Conservation (phyloP, 495 filamentous ascomycete genomes). For the Daldinia concentrica region DNA sequence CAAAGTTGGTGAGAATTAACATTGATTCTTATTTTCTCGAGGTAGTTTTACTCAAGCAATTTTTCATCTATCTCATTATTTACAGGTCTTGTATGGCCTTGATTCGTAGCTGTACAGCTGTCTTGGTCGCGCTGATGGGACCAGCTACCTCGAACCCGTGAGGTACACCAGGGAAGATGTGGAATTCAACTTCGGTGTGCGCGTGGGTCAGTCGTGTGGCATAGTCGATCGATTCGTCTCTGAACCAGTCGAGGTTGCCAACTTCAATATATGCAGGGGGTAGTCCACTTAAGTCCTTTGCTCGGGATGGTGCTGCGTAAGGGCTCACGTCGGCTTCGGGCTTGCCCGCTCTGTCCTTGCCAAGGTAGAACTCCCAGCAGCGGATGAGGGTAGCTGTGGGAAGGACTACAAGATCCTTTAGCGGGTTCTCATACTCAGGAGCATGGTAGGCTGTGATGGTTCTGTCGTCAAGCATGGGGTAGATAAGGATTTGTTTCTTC, state of each 20-base stretch:
- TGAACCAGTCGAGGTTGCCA: slow-evolving; percentile 45
- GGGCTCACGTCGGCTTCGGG: slow-evolving; percentile 24
- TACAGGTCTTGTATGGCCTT: slow-evolving; percentile 22
- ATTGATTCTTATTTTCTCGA: not conserved
- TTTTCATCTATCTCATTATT: not conserved
- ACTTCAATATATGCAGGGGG: slow-evolving; percentile 47
- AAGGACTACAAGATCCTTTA: slow-evolving; percentile 11
- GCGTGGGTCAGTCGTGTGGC: slow-evolving; percentile 44
- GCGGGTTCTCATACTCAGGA: not conserved
- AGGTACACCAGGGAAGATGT: slow-evolving; percentile 52
- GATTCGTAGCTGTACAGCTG: slow-evolving; percentile 20
- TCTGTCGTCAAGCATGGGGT: slow-evolving; percentile 48
- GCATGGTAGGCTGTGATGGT: not conserved
- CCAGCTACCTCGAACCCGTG: slow-evolving; percentile 34
- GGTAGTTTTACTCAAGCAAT: not conserved
- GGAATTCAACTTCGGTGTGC: slow-evolving; percentile 53
- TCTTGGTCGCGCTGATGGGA: slow-evolving; percentile 10
- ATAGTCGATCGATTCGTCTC: slow-evolving; percentile 50
- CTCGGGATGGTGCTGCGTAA: slow-evolving; percentile 39
- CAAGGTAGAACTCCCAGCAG: slow-evolving; percentile 36
- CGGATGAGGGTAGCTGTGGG: not conserved
- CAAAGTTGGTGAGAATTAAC: not conserved
- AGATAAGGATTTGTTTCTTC: slow-evolving; percentile 40
- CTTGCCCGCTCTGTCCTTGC: slow-evolving; percentile 12
- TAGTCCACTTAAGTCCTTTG: slow-evolving; percentile 33